Evolutionary conservation across 2,329 filamentous ascomycete genomes (phyloP), one percentile per base, ranked within the genome.

Genomic region (Periconia macrospinosa): DNA sequence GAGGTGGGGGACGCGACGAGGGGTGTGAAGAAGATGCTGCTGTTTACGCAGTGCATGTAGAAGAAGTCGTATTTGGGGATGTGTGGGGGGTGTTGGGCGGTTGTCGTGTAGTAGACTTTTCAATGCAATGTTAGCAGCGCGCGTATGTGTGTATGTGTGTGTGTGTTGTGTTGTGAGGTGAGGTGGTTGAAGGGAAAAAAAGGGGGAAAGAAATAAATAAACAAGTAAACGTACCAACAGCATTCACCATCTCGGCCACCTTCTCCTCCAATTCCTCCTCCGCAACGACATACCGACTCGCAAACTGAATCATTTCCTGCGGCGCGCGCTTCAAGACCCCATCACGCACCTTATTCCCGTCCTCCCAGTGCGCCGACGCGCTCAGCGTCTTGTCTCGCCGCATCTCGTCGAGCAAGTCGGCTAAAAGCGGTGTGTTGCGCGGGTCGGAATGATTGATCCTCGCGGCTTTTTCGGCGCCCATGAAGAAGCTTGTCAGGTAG

Each of bases 11-110:
- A 81, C 11, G 76, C 75, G 65, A 86, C 81, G 68, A 96, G 81
- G 8, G 79, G 69, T 6, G 80, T 78, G 59, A 90, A 81, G 76
- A 93, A 94, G 60, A 96, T 85, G n/a, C 87, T 87, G 11, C 79
- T 78, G 67, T 89, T 97, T 60, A 93, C 76, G 64, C 86, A 84
- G 73, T 97, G 92, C 64, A 92, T 92, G 67, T 78, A 79, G 77
- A 87, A 94, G 71, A 97, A 97, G 70, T 96, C 92, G 69, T 91
- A 86, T 69, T 89, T 92, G 50, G 66, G 41, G 30, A 61, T 51
- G 30, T 68, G 55, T 47, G 87, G 78, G 0, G 84, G 83, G 30
- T 83, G 78, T 61, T 90, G 83, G 0, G 90, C 84, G 1, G 87
- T 83, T 0, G 73, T 76, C n/a, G 83, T 81, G 63, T 79, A 84